These are phyloP conservation scores for Vitis labrusca DNA, from an alignment of 164 flowering plant species.

Conservation along the genomic window DNA sequence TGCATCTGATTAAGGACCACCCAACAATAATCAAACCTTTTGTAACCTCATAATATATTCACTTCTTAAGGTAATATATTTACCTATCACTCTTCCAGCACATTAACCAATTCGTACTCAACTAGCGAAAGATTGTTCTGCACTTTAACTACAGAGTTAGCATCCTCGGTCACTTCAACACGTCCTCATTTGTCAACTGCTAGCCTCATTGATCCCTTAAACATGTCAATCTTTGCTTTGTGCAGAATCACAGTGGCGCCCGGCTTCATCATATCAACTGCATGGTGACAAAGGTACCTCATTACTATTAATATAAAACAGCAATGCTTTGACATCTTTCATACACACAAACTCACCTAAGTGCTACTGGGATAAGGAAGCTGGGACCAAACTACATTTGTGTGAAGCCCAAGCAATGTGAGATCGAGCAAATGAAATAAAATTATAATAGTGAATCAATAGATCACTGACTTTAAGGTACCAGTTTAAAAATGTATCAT, in stretches of 20 bases:
- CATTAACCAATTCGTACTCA: constrained; percentile 41
- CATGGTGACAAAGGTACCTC: too few relatives aligned
- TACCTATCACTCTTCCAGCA: constrained; percentile 11
- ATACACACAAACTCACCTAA: too few relatives aligned
- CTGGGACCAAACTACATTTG: too few relatives aligned
- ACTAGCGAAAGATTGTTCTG: constrained; percentile 36
- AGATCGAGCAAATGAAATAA: too few relatives aligned
- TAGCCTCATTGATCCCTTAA: constrained; percentile 42
- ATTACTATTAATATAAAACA: too few relatives aligned
- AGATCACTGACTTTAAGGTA: too few relatives aligned
- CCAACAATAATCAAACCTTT: constrained; percentile 7
- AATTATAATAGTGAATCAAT: too few relatives aligned
- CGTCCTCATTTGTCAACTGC: constrained; percentile 50
- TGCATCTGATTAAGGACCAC: constrained; percentile 2
- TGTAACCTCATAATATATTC: constrained; percentile 2
- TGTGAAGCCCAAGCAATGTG: too few relatives aligned
- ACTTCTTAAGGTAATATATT: not conserved
- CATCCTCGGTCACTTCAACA: constrained; percentile 39
- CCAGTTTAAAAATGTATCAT: too few relatives aligned
- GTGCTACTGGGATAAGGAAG: too few relatives aligned
- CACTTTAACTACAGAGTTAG: constrained; percentile 26
- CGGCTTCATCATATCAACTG: too few relatives aligned
- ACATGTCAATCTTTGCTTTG: constrained; percentile 43
- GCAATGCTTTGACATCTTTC: too few relatives aligned
- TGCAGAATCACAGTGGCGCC: constrained; percentile 19